phyloP scores from a whole-genome alignment of 352 stramenopile species.

The Phytophthora podocarpi region DNA sequence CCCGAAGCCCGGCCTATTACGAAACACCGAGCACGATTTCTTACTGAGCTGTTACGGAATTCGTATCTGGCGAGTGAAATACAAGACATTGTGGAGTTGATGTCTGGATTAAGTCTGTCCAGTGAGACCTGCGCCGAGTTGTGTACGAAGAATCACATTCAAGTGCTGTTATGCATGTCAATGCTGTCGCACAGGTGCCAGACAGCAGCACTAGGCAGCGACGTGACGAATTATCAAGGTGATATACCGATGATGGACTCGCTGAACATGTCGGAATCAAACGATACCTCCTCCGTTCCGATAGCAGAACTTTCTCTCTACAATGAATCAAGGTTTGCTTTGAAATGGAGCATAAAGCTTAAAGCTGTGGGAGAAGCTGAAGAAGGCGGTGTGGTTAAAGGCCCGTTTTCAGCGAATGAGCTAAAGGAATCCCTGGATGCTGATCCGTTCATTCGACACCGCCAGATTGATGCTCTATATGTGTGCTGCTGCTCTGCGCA shows the following conservation, averaged over 20 bases:
- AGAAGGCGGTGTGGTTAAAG: conserved; percentile 28
- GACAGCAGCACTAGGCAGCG: conserved; percentile 11
- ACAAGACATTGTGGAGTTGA: conserved; percentile 68
- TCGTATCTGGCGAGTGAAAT: conserved; percentile 61
- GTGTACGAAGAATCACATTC: conserved; percentile 58
- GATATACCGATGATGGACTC: conserved; percentile 80
- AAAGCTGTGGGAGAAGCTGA: conserved; percentile 25
- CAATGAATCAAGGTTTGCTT: conserved; percentile 61
- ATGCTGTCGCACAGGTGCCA: conserved; percentile 56
- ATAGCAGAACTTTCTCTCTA: conserved; percentile 72
- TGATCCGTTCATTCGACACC: conserved; percentile 35
- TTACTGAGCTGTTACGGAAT: conserved; percentile 55
- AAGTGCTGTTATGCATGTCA: conserved; percentile 70
- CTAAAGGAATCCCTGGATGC: conserved; percentile 64
- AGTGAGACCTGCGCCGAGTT: conserved; percentile 44
- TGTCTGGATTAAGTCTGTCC: conserved; percentile 58
- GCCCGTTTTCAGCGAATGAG: conserved; percentile 59
- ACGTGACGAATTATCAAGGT: conserved; percentile 30
- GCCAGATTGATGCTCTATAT: conserved; percentile 44
- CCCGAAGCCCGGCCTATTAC: conserved; percentile 53
- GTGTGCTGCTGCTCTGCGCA: conserved; percentile 74
- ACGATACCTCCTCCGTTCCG: conserved; percentile 55
- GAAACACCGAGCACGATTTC: conserved; percentile 52
- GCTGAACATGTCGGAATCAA: conserved; percentile 43
- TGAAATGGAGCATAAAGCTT: conserved; percentile 70